Percentiles rank a stretch among this genome's conserved stretches.
These are phyloP conservation scores for Vinca minor DNA, from an alignment of 257 asterid species.

Conservation along the genomic window DNA sequence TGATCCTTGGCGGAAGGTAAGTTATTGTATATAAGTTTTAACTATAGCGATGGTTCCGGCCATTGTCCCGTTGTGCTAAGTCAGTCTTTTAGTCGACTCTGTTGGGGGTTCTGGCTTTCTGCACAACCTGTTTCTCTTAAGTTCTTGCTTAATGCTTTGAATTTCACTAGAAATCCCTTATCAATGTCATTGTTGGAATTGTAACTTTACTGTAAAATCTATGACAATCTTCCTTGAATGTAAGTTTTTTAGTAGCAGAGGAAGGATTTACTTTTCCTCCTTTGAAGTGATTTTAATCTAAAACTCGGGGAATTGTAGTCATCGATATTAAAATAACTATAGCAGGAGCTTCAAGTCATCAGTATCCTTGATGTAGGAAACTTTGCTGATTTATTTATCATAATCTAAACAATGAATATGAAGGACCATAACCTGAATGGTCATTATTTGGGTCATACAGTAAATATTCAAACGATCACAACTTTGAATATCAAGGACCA, in stretches of 20 bases:
- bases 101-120: constrained; percentile 34
- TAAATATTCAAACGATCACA: too few species aligned
- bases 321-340: neutral
- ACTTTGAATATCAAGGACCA: too few species aligned
- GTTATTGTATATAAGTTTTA: constrained; percentile 32
- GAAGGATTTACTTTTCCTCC: neutral
- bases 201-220: neutral
- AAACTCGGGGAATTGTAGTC: neutral
- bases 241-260: neutral
- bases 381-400: too few species aligned
- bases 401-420: too few species aligned
- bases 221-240: neutral
- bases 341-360: neutral
- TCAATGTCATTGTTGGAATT: neutral
- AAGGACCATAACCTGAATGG: too few species aligned
- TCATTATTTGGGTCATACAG: too few species aligned
- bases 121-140: neutral
- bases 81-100: constrained; percentile 22
- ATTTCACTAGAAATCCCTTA: neutral
- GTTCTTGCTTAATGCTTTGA: neutral
- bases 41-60: constrained; percentile 18
- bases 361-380: neutral
- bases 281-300: neutral
- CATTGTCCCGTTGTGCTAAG: constrained; percentile 26
- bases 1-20: constrained; percentile 16